phyloP scores from a whole-genome alignment of 306 rosid genomes.

The Castanopsis chinensis region DNA sequence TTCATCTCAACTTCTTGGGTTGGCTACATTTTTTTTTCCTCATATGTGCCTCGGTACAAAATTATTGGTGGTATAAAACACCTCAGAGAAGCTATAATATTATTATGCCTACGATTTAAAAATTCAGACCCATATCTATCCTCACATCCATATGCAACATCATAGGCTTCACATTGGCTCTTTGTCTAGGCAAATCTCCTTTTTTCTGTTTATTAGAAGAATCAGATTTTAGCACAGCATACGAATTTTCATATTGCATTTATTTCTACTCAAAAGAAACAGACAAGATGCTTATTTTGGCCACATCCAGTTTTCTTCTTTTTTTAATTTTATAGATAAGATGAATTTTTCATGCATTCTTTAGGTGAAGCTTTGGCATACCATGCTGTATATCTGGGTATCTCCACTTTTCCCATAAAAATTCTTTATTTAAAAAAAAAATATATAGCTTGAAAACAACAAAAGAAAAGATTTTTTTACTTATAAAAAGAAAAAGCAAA shows the following conservation, averaged over 20 bases:
- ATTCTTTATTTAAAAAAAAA: too few species aligned
- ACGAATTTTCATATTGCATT: not conserved
- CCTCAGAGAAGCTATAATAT: not conserved
- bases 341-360: too few species aligned
- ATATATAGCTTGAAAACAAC: too few species aligned
- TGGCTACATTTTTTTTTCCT: not conserved
- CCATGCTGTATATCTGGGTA: too few species aligned
- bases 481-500: too few species aligned
- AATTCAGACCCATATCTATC: not conserved
- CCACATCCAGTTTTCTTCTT: too few species aligned
- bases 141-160: not conserved
- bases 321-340: too few species aligned
- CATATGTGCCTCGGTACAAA: not conserved
- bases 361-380: too few species aligned
- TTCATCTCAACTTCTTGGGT: not conserved
- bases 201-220: not conserved
- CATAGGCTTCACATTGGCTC: not conserved
- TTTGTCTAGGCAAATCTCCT: not conserved
- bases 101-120: not conserved
- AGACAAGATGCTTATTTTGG: too few species aligned
- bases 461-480: too few species aligned
- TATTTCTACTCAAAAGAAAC: not conserved
- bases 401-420: too few species aligned
- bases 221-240: not conserved
- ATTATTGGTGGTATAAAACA: not conserved